Base-by-base conservation (phyloP, 2,329 filamentous ascomycete species). In the Colletotrichum higginsianum region DNA sequence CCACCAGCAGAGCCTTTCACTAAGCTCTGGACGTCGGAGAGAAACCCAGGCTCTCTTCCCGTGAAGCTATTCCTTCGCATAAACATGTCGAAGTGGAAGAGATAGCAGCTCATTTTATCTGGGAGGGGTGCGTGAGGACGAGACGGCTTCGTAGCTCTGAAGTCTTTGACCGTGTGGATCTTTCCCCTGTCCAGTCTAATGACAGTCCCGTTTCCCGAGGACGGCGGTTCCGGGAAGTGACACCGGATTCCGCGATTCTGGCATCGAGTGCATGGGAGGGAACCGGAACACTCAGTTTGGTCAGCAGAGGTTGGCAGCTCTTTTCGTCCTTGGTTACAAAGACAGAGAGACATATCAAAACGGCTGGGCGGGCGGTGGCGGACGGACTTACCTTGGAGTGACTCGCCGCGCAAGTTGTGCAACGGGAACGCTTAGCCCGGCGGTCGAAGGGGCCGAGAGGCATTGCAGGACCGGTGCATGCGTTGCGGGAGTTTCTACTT, bases 391-490 rank as follows among this genome's bases (percentile, higher is more conserved):
- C 81, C 74, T 82, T 82, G 11, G 82, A 74, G 67, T 82, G 81
- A 61, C 80, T 80, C 30, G 67, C 58, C 3, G 76, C 75, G 53
- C 81, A 82, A 5, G 74, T 63, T 30, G 74, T 61, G 42, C 81
- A 82, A 13, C 80, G 76, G 2, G 77, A 81, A 40, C 78, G 75
- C 63, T 76, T 79, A 57, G 75, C 78, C 2, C 81, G 77, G 1
- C 75, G 57, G 61, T 82, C 81, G 46, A 82, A 82, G 2, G 80
- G 80, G 0, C 80, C 80, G 1, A 81, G 47, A 35, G 75, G 73
- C 78, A 80, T 80, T 8, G 60, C 49, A 21, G 44, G 26, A 50
- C 21, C 23, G 23, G 12, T 9, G 11, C 13, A 9, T 21, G 9
- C 38, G n/a, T 50, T 16, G 40, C 12, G 30, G 50, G 16, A 49